Evolutionary conservation across 805 yeast genomes (phyloP), one percentile per base, ranked within the genome.

Genomic region (Ogataea polymorpha): DNA sequence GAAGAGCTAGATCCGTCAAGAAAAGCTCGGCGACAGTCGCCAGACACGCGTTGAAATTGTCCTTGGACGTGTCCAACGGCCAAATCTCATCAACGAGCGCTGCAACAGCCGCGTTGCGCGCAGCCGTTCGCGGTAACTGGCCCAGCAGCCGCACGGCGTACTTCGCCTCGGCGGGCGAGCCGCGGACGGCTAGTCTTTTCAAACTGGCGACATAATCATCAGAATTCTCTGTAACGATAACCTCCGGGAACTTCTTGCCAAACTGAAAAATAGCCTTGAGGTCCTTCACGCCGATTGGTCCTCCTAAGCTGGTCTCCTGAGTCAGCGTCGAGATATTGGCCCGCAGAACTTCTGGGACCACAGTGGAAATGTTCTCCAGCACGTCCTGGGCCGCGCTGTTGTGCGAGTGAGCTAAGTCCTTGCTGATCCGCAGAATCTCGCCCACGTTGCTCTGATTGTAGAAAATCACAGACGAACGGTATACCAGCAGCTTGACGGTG

Each of bases 401-500:
- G 49, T 65, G 54, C 10, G 59, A 50, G 33, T 59, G 55, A 5
- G 50, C 38, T 3, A 24, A 35, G 36, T 74, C 67, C 40, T 67
- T 70, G 5, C 76, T 63, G 25, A 68, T 53, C 14, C 63, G 69
- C n/a, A 85, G 60, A 4, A 86, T 61, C 13, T 75, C 68, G 0
- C 74, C 61, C 14, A 87, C 67, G 52, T 79, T 84, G 15, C 86
- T 75, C 51, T 75, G 73, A 63, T 87, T 89, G 61, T 74, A 83
- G 16, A 82, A 55, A 3, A 83, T 60, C 23, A 75, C 68, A 0
- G 90, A 72, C 0, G 82, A 60, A 48, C 96, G 70, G 50, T 77
- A 80, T 25, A 85, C 52, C 18, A 88, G 54, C 2, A 83, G 61
- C 49, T 78, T 75, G 44, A 86, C 64, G 12, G 76, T 74, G 2